Evolutionary conservation across 306 rosid genomes (phyloP), one percentile per base, ranked within the genome.

Genomic region (Cicer arietinum): DNA sequence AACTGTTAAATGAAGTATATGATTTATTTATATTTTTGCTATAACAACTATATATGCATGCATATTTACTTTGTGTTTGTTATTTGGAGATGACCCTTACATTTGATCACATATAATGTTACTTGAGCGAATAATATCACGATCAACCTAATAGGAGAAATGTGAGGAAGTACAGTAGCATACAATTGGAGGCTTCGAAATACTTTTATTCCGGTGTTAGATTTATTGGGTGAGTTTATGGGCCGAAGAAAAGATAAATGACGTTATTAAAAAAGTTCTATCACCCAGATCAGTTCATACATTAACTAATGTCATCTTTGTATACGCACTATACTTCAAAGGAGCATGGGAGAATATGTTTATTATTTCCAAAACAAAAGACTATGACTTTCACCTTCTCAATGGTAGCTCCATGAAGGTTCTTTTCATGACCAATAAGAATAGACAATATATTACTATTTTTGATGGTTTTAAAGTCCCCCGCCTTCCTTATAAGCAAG

Each of bases 301-400:
- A 72, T 64, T 77, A 45, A 80, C 92, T 53, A 76, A 79, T 51
- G 97, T 94, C 69, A 76, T 91, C 48, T 78, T 90, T 61, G 86
- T 92, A 7, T 91, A 91, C 72, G 97, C 94, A 3, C 40, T 94
- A 1, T 91, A 91, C 84, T 94, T 94, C 79, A 94, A 90, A 75
- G 98, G 98, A 54, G 88, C 56, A 0, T 91, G 98, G 98, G 73
- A 83, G 35, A 78, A 81, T 20, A 20, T 20, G 73, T 94, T 94
- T 61, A 86, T 89, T 74, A 81, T 88, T 62, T 88, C 87, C 2
- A 14, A 18, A 48, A 94, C 96, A 0, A 73, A 87, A 76, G 85
- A 87, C 40, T 30, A 75, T 17, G 89, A 88, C 58, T 91, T 94
- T 80, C 84, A 86, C 79, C 93, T 90, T 69, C 83, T 81, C 2